A percentile compares a stretch with the other conserved stretches of the same genome.
These are phyloP conservation scores for Thraustotheca clavata DNA, from an alignment of 352 stramenopile genomes.

Conservation along the genomic window DNA sequence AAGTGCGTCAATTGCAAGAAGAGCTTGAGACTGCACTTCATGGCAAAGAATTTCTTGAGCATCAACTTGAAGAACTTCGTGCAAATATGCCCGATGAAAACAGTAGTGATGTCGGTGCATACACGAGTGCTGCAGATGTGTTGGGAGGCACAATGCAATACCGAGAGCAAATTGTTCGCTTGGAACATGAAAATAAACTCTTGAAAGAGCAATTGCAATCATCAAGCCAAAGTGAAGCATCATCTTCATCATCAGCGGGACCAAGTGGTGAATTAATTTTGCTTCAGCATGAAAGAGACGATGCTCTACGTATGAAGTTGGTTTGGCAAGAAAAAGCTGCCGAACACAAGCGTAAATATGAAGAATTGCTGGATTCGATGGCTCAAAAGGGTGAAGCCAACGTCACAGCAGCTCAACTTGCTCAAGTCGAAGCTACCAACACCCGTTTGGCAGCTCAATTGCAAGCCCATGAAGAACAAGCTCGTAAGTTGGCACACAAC, in stretches of 20 bases:
- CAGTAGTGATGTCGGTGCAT: background rate
- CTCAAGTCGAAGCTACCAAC: slow-evolving; percentile 17
- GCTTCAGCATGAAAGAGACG: slow-evolving; percentile 61
- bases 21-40: slow-evolving; percentile 71
- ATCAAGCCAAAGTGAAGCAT: background rate
- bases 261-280: slow-evolving; percentile 41
- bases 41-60: slow-evolving; percentile 81
- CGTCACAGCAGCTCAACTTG: background rate
- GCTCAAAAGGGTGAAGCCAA: slow-evolving; percentile 5
- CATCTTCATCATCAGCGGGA: slow-evolving; percentile 25
- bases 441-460: slow-evolving; percentile 5
- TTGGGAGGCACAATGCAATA: slow-evolving; percentile 7
- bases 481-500: slow-evolving; percentile 55
- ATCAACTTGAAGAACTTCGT: slow-evolving; percentile 70
- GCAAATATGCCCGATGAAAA: slow-evolving; percentile 42
- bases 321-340: slow-evolving; percentile 53
- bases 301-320: slow-evolving; percentile 67
- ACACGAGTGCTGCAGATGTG: slow-evolving; percentile 17
- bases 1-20: slow-evolving; percentile 72
- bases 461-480: slow-evolving; percentile 46
- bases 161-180: slow-evolving; percentile 34
- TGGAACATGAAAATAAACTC: slow-evolving; percentile 68
- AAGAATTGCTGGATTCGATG: slow-evolving; percentile 58
- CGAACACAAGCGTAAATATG: slow-evolving; percentile 68
- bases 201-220: slow-evolving; percentile 30